Evolutionary conservation across 108 stramenopile species (phyloP), one percentile per base, ranked within the genome.

Genomic region (Phaeodactylum tricornutum): DNA sequence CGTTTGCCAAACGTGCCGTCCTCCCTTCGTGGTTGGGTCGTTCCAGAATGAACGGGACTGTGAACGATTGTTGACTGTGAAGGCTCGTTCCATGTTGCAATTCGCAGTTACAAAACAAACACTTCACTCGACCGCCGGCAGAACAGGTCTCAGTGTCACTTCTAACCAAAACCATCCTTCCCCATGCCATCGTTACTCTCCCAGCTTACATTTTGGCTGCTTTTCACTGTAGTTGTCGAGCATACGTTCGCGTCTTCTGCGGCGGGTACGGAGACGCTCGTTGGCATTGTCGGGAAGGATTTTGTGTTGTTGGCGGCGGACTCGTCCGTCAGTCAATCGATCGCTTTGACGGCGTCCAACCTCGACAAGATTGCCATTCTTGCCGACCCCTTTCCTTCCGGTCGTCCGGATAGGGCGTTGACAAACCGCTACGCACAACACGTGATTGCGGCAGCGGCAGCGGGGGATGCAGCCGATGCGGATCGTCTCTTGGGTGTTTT

Each of bases 261-360:
- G 11, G 69, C 69, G 6, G 50, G 49, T 50, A 52, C 50, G n/a
- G 85, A 87, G 51, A 87, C 85, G 2, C 55, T 87, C 42, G 72
- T 87, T 21, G 86, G 74, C 3, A 67, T 87, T 38, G 74, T 74
- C 6, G 85, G 85, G 11, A 62, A 64, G 16, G 86, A 87, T 64
- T 87, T 80, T 44, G 51, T 87, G 21, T 50, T 87, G 67, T 50
- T 87, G 56, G 86, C 72, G 31, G 81, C 81, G 12, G 81, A 83
- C 57, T 75, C 81, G 4, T 64, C 68, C 29, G 61, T 74, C 0
- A 63, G 56, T 1, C 54, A 64, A 21, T 69, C 72, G 22, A 75
- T 82, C 30, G 51, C 79, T 4, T 50, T 79, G 62, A 82, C 85
- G 17, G 74, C 76, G 11, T 64, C 72, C 23, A 62, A 75, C 40